phyloP scores from a whole-genome alignment of 257 asterid species.

The Rehmannia glutinosa region DNA sequence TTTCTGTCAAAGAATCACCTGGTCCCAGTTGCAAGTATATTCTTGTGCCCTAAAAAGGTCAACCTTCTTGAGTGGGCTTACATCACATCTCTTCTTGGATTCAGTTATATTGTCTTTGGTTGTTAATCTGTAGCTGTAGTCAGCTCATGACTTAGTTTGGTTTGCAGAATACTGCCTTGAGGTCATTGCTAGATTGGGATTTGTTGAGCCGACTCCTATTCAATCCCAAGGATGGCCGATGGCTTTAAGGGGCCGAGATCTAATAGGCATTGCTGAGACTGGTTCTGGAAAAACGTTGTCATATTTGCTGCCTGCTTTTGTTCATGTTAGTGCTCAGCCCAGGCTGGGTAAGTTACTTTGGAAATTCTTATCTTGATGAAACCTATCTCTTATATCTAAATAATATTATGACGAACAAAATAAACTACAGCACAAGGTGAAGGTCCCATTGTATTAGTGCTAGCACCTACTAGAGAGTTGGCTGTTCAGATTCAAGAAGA shows the following conservation, averaged over 20 bases:
- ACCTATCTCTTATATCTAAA: background rate
- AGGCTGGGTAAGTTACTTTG: constrained; percentile 51
- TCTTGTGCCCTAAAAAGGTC: no score
- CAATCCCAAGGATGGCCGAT: constrained; percentile 98
- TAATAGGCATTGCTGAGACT: constrained; percentile 91
- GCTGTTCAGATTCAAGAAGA: constrained; percentile 93
- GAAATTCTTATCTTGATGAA: background rate
- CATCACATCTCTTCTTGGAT: background rate
- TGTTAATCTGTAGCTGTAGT: background rate
- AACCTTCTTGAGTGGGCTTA: background rate
- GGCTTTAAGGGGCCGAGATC: constrained; percentile 93
- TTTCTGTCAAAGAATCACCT: background rate
- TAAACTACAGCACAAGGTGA: constrained; percentile 64
- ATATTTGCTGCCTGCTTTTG: constrained; percentile 79
- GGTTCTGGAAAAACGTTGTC: constrained; percentile 96
- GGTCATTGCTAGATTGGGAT: constrained; percentile 72
- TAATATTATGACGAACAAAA: background rate
- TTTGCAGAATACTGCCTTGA: constrained; percentile 73
- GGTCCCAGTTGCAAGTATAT: background rate
- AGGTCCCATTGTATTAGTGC: constrained; percentile 78
- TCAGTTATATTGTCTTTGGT: background rate
- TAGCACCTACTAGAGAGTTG: constrained; percentile 93
- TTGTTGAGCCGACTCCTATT: constrained; percentile 84
- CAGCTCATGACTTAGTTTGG: constrained; percentile 23
- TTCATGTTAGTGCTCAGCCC: constrained; percentile 89